Base-by-base conservation (phyloP, 371 early-diverging fungal genomes). In the Cokeromyces recurvatus region DNA sequence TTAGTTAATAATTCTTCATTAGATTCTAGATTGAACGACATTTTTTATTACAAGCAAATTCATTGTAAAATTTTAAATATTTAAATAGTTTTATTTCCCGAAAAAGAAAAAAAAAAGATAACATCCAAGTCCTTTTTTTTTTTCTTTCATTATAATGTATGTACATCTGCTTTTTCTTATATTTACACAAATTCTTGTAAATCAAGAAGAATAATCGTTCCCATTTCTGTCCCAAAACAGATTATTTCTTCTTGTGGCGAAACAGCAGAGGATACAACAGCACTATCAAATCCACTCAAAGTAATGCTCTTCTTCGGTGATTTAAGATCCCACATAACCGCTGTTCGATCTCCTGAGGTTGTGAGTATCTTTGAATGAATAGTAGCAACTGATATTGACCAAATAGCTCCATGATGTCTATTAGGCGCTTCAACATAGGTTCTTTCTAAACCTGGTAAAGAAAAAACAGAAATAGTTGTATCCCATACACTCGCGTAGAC, bases 341-440 rank as follows among this genome's bases (percentile, higher is more conserved):
- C 73, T 11, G 74, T 62, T 38, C 81, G 77, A 55, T 88, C 90
- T 1, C 90, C 88, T 19, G 81, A 81, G 0, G 87, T 87, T 7
- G 85, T 82, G 0, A 80, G 82, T 10, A 88, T 52, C 20, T 69
- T 57, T 58, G 58, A 58, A 27, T 58, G 58, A 32, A 58, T 43
- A 11, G 48, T 21, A 1, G 53, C 58, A 2, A 48, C 7, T 21
- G 52, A 38, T 19, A 58, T 58, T 9, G 58, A 52, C 58, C 58
- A 58, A 5, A 58, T 58, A 1, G 58, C 53, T 14, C 53, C 39
- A 8, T 32, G 38, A 44, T 58, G 58, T n/a, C 36, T 21, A 27
- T 48, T 53, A 4, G 53, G 58, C 16, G 53, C 16, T 15, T 47
- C 45, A 16, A 52, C 48, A 25, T 52, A 38, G 14, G 58, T 53